Percentiles rank a stretch among this genome's conserved stretches.
Evolutionary conservation across 139 green algal species (phyloP).

Genomic region (Pedinophyceae sp.): DNA sequence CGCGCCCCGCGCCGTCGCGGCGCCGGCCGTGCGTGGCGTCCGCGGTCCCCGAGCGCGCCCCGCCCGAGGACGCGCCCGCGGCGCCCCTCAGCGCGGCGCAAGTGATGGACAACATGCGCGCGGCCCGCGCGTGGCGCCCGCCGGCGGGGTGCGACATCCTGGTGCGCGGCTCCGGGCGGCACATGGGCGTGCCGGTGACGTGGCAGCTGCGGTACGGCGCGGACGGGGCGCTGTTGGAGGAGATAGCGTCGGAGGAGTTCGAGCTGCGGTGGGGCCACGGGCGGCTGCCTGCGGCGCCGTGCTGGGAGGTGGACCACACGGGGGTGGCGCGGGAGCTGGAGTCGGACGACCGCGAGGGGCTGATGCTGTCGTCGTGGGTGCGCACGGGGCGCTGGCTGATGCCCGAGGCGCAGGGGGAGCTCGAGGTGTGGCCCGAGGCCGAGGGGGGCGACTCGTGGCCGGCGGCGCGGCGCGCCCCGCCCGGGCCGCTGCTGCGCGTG

Average conservation of each 20-base stretch:
- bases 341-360: slow-evolving; percentile 1
- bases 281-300: background rate
- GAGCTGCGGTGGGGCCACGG: background rate
- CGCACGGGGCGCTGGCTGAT: slow-evolving; percentile 22
- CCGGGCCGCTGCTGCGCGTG: no score
- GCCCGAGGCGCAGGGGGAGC: background rate
- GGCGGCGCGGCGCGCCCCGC: no score
- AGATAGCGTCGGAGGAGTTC: background rate
- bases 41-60: no score
- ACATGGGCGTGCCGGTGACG: background rate
- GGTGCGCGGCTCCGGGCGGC: background rate
- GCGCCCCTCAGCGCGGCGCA: no score
- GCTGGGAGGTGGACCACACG: background rate
- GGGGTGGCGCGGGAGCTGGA: background rate
- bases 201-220: background rate
- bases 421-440: no score
- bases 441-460: no score
- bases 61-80: no score
- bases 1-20: no score
- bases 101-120: no score
- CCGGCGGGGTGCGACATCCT: no score
- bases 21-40: no score
- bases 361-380: slow-evolving; percentile 21
- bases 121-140: no score
- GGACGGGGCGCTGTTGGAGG: background rate